Base-by-base conservation (phyloP, 2,329 filamentous ascomycete genomes). In the Corinectria fuckeliana region DNA sequence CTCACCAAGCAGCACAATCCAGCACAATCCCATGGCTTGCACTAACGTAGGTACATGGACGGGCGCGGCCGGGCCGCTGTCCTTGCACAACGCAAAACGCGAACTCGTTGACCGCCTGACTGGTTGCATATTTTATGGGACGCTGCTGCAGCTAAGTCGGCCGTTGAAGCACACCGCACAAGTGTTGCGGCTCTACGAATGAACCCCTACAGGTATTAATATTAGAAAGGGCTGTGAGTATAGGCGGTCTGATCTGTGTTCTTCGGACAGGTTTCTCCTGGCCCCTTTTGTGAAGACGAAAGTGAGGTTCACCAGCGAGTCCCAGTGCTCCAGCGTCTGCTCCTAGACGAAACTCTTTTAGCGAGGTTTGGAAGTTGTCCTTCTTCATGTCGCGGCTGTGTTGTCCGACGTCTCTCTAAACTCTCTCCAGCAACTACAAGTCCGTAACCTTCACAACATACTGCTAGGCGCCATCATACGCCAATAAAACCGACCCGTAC, bases 101-200 rank as follows among this genome's bases (percentile, higher is more conserved):
- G 56, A 64, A 61, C 56, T 65, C 49, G 67, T 69, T 71, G 69
- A 72, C 69, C 70, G 67, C 70, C 65, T 69, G 65, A 64, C 61
- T 66, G 69, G 55, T 62, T 72, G 70, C 69, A 72, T 72, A 65
- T 67, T 69, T 71, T 72, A 72, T 72, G 69, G 69, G 59, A 72
- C 69, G 28, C 49, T 21, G 57, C 67, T 72, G 70, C 69, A 68
- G 63, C 70, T 71, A 71, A 59, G 56, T 50, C 56, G 20, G 47
- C 54, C 50, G 56, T 62, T 70, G 67, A 69, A 68, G 65, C 67
- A 70, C 69, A 71, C 68, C 68, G 68, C 68, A 71, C 65, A 70
- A 62, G 52, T 62, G 61, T 39, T 67, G 63, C 56, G 65, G 61
- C 65, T 70, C 63, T 68, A 53, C 67, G 45, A 64, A 67, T 66